A percentile compares a stretch with the other conserved stretches of the same genome.
Conservation (phyloP, 768 basidiomycete species). For the Phanerochaete carnosa region DNA sequence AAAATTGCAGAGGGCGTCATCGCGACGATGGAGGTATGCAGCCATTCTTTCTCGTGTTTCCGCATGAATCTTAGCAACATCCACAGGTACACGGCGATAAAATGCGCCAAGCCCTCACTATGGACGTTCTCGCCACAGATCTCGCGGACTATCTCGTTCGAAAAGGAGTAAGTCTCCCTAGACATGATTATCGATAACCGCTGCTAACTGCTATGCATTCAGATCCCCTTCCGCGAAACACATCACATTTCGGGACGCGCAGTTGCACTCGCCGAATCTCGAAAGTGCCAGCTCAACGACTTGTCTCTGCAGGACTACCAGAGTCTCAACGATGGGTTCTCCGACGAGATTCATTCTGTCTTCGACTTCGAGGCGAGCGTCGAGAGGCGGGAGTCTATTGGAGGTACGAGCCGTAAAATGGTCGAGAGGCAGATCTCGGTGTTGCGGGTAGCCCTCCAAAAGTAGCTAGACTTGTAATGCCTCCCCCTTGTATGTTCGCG, state of each 20-base stretch:
- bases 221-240: conserved; percentile 98
- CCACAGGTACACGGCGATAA: conserved; percentile 80
- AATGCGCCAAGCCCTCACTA: conserved; percentile 89
- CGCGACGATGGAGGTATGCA: conserved; percentile 77
- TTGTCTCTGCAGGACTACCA: conserved; percentile 80
- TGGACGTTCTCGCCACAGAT: conserved; percentile 99
- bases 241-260: conserved; percentile 98
- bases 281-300: conserved; percentile 76
- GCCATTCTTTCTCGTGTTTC: background rate
- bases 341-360: conserved; percentile 74
- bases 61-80: background rate
- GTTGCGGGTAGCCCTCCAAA: conserved; percentile 55
- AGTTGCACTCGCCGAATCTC: conserved; percentile 89
- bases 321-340: conserved; percentile 70
- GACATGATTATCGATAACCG: conserved; percentile 5
- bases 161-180: conserved; percentile 74
- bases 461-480: conserved; percentile 23
- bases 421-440: conserved; percentile 82
- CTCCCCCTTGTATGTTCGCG: background rate
- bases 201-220: background rate
- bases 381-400: conserved; percentile 88
- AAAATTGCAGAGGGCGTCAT: conserved; percentile 94
- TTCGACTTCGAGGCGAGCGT: conserved; percentile 97
- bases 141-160: conserved; percentile 97
- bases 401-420: conserved; percentile 84